These are phyloP conservation scores for Ogataea salicorniae DNA, from an alignment of 805 yeast species.

Conservation along the genomic window DNA sequence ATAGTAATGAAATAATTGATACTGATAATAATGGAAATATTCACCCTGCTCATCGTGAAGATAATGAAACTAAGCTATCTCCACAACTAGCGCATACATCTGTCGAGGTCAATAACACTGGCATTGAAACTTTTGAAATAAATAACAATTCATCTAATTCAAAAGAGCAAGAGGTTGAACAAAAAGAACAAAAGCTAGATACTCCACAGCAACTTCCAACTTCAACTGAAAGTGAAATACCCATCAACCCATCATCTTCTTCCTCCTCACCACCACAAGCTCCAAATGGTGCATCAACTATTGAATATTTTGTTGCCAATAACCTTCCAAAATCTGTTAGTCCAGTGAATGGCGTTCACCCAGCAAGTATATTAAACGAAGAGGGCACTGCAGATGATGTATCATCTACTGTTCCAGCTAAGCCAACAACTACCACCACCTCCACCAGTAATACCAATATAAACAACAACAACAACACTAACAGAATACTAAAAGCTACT, in stretches of 20 bases:
- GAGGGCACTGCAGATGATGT: too few species aligned
- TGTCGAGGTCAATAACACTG: background rate
- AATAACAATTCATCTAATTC: background rate
- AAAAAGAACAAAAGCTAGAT: background rate
- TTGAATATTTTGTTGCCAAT: too few species aligned
- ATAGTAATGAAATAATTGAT: conserved; percentile 28
- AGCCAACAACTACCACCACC: too few species aligned
- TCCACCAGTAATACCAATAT: too few species aligned
- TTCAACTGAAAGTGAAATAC: background rate
- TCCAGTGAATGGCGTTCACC: too few species aligned
- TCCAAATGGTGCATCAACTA: too few species aligned
- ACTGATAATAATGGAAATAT: conserved; percentile 14
- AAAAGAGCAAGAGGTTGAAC: background rate
- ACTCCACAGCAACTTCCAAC: background rate
- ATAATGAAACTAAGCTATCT: background rate
- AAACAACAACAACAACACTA: background rate
- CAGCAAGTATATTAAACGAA: too few species aligned
- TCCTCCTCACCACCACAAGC: too few species aligned
- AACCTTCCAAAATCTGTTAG: too few species aligned
- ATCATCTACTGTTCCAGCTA: too few species aligned
- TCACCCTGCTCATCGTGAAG: background rate
- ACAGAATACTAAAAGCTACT: background rate
- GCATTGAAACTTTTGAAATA: conserved; percentile 6
- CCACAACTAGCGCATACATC: background rate
- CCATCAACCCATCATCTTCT: too few species aligned